phyloP scores from a whole-genome alignment of 2,329 filamentous ascomycete species.

The Fonsecaea pugnacius region DNA sequence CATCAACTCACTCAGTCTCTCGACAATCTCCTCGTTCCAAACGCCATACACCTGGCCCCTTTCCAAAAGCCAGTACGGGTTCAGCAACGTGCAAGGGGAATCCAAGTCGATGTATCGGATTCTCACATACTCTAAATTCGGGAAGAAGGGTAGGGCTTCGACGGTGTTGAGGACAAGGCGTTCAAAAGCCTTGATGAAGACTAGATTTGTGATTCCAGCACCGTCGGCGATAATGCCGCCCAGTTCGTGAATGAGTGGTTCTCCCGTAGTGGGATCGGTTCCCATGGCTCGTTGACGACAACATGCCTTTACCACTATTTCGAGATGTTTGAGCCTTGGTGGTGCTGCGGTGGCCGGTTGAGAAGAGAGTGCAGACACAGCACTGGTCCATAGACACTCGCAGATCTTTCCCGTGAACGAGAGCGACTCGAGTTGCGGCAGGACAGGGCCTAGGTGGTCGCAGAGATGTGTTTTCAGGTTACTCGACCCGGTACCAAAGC shows the following conservation, averaged over 20 bases:
- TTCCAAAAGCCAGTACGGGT: constrained; percentile 71
- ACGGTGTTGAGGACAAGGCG: constrained; percentile 68
- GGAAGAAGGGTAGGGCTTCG: constrained; percentile 60
- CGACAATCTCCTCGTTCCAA: constrained; percentile 71
- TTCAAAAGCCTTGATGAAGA: constrained; percentile 74
- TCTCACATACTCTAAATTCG: constrained; percentile 65
- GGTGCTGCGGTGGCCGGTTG: constrained; percentile 41
- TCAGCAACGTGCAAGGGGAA: constrained; percentile 70
- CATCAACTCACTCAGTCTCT: constrained; percentile 62
- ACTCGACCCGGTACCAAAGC: constrained; percentile 32
- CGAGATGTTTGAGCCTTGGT: constrained; percentile 64
- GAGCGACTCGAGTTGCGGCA: constrained; percentile 68
- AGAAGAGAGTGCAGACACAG: constrained; percentile 57
- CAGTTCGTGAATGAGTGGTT: constrained; percentile 31
- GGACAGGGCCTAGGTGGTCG: constrained; percentile 62
- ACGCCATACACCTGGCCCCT: constrained; percentile 68
- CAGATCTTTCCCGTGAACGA: constrained; percentile 75
- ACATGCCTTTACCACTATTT: constrained; percentile 75
- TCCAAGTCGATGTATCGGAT: constrained; percentile 78
- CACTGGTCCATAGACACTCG: constrained; percentile 67
- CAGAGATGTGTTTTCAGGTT: constrained; percentile 63
- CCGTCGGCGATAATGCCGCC: constrained; percentile 61
- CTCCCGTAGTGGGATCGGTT: constrained; percentile 33
- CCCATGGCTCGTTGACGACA: constrained; percentile 56
- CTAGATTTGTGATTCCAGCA: constrained; percentile 71